phyloP scores from a whole-genome alignment of 768 basidiomycete species.

The Boletus sp. region DNA sequence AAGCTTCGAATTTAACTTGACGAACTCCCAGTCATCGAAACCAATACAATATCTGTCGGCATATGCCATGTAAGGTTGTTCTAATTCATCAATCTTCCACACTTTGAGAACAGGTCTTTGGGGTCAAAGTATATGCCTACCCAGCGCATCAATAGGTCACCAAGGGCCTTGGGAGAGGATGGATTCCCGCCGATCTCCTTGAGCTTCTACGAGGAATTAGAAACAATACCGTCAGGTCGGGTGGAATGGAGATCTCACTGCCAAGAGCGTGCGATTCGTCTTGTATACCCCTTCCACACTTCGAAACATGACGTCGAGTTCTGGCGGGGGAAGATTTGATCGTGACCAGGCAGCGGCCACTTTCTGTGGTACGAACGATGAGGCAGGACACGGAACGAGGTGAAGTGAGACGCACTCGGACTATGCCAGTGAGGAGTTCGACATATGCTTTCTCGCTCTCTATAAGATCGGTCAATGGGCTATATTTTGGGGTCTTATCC shows the following conservation, averaged over 20 bases:
- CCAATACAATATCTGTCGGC: conserved; percentile 65
- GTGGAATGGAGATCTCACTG: conserved; percentile 39
- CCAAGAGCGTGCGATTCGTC: conserved; percentile 77
- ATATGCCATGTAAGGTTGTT: conserved; percentile 82
- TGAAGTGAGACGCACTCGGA: conserved; percentile 61
- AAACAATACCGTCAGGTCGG: background rate
- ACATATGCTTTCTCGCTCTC: conserved; percentile 93
- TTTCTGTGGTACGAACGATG: conserved; percentile 53
- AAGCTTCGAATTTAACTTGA: conserved; percentile 73
- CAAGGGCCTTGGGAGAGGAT: conserved; percentile 87
- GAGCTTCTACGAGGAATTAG: conserved; percentile 61
- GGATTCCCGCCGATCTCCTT: conserved; percentile 93
- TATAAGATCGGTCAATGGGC: conserved; percentile 88
- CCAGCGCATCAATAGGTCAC: conserved; percentile 97
- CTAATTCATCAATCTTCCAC: conserved; percentile 84
- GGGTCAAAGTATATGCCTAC: conserved; percentile 43
- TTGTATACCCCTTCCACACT: conserved; percentile 91
- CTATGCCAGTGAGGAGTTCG: conserved; percentile 83
- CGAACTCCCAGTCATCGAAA: conserved; percentile 82
- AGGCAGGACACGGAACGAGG: conserved; percentile 2
- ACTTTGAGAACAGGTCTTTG: conserved; percentile 17
- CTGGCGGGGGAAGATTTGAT: conserved; percentile 87
- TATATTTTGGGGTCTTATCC: conserved; percentile 59
- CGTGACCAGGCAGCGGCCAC: conserved; percentile 98
- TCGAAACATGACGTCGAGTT: conserved; percentile 92